Percentiles rank a stretch among this genome's conserved stretches.
Evolutionary conservation across 73 alveolate genomes (phyloP).

Genomic region (Paramecium tetraurelia): DNA sequence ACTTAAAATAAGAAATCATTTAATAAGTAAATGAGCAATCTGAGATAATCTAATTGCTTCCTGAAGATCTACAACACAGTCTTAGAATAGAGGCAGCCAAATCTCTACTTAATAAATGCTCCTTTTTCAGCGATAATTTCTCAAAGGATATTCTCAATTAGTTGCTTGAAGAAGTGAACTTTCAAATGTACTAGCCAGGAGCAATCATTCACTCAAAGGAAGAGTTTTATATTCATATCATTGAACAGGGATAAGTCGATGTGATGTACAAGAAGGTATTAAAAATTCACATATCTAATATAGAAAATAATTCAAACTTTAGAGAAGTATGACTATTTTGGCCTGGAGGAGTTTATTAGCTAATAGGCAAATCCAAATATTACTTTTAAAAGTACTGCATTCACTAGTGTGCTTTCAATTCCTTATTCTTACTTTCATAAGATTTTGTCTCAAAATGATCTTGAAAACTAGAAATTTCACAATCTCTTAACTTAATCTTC

Average conservation of each 20-base stretch:
- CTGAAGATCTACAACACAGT: background rate
- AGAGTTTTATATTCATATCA: background rate
- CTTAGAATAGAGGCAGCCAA: slow-evolving; percentile 5
- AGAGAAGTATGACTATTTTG: background rate
- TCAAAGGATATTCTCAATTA: background rate
- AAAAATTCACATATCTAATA: background rate
- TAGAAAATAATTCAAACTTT: slow-evolving; percentile 4
- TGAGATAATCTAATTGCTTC: background rate
- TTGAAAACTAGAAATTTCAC: background rate
- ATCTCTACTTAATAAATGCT: background rate
- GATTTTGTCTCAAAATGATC: background rate
- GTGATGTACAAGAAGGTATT: background rate
- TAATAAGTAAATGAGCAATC: background rate
- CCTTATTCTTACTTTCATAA: background rate
- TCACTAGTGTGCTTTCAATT: background rate
- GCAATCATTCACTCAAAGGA: background rate
- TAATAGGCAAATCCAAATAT: background rate
- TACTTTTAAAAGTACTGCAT: background rate
- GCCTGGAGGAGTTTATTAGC: background rate
- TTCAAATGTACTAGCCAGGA: background rate
- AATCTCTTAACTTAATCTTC: background rate
- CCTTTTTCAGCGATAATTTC: background rate
- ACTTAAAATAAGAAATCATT: background rate
- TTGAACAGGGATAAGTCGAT: slow-evolving; percentile 10
- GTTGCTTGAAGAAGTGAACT: background rate